Base-by-base conservation (phyloP, 768 basidiomycete genomes). In the Naematelia encephala region DNA sequence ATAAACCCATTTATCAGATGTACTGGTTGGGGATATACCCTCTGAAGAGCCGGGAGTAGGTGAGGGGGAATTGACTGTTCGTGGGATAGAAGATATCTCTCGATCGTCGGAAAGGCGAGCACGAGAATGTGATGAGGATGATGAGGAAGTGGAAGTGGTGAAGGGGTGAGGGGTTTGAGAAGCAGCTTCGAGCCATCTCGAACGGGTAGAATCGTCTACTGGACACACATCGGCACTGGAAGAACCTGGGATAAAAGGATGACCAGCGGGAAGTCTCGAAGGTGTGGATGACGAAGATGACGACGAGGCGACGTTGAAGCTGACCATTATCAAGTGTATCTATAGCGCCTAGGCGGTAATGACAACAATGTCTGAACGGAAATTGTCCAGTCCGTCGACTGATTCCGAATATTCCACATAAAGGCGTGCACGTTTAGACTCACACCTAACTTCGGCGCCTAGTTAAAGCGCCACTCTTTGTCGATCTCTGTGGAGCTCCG, bases 81-180 rank as follows among this genome's bases (percentile, higher is more conserved):
- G 85, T 16, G 94, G 94, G 73, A 98, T 98, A 25, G 90, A 89
- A 4, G 92, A 96, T 26, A 83, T 81, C 75, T 90, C 87, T 63
- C 94, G 86, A 4, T 89, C 83, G 13, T 78, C 81, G 1, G 90
- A 87, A 51, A 93, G 43, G 44, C 11, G 54, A 44, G 10, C 51
- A 13, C 26, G 61, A 14, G 61, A n/a, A 0, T 63, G 43, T 26
- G 59, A 26, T n/a, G 62, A 49, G 5, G 66, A 47, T 13, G 60
- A 60, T 5, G 64, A 47, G 16, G 62, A 16, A 39, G 60, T 12
- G 28, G 51, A 13, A 27, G 65, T 56, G 29, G 56, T 50, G 48
- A 64, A 60, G 51, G 59, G 60, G 44, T 65, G 60, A 16, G 64
- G 62, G 39, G 63, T 12, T 29, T 58, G 42, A 22, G 60, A 62